Conservation (phyloP, 208 protist genomes). For the Naegleria gruberi region DNA sequence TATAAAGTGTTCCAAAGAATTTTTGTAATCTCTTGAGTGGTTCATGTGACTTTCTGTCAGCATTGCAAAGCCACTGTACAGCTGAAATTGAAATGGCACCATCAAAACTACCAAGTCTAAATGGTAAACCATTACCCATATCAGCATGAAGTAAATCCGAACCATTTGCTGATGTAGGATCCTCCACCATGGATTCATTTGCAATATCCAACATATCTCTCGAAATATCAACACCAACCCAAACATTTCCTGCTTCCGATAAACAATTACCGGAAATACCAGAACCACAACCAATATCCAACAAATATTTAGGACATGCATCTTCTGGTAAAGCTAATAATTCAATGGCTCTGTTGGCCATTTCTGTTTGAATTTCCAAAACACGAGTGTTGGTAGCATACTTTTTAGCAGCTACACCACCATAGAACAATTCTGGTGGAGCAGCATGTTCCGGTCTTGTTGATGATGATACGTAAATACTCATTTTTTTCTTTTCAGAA, state of each 20-base stretch:
- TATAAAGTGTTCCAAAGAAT: slow-evolving; percentile 95
- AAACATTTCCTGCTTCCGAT: slow-evolving; percentile 79
- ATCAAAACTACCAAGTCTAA: slow-evolving; percentile 93
- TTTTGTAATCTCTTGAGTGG: slow-evolving; percentile 78
- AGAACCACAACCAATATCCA: slow-evolving; percentile 98
- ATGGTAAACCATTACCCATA: slow-evolving; percentile 89
- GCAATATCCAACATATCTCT: slow-evolving; percentile 82
- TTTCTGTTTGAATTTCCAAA: slow-evolving; percentile 87
- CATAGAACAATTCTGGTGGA: slow-evolving; percentile 91
- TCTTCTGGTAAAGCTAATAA: slow-evolving; percentile 77
- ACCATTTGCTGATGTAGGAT: neutral
- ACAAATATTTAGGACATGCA: slow-evolving; percentile 57
- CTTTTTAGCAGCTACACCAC: slow-evolving; percentile 76
- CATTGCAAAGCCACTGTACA: slow-evolving; percentile 98
- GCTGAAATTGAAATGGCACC: slow-evolving; percentile 94
- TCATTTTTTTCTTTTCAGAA: neutral
- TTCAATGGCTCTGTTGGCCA: slow-evolving; percentile 95
- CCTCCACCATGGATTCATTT: slow-evolving; percentile 59
- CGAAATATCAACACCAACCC: slow-evolving; percentile 94
- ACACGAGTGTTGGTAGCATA: slow-evolving; percentile 90
- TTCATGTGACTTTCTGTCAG: slow-evolving; percentile 78
- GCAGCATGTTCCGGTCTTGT: slow-evolving; percentile 70
- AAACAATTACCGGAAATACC: slow-evolving; percentile 92
- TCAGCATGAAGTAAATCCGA: slow-evolving; percentile 80
- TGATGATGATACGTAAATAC: no score